Percentiles rank a stretch among this genome's conserved stretches.
phyloP scores from a whole-genome alignment of 2,329 filamentous ascomycete species.

The Sarocladiaceae sp. region DNA sequence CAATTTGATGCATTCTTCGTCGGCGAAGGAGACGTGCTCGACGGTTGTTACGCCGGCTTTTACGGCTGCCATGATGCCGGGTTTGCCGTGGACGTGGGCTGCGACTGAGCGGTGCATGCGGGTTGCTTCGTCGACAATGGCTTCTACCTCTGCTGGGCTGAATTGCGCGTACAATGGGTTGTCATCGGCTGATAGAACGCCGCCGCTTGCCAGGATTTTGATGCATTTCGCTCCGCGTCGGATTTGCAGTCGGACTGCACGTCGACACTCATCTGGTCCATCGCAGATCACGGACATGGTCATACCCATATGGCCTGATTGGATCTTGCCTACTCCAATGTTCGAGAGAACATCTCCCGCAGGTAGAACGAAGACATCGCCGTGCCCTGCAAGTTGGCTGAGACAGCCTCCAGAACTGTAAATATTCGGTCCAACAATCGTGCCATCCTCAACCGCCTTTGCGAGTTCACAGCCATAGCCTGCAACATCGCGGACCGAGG shows the following conservation, averaged over 20 bases:
- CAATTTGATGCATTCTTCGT: constrained; percentile 34
- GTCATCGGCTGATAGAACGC: constrained; percentile 34
- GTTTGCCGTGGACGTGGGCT: constrained; percentile 36
- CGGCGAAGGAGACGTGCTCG: constrained; percentile 36
- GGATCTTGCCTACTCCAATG: constrained; percentile 25
- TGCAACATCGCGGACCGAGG: constrained; percentile 44
- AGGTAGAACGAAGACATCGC: constrained; percentile 31
- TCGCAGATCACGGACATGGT: constrained; percentile 26
- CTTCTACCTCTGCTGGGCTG: constrained; percentile 31
- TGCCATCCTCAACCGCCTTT: constrained; percentile 37
- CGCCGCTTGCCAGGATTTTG: constrained; percentile 36
- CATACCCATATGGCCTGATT: constrained; percentile 25
- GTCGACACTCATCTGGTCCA: constrained; percentile 35
- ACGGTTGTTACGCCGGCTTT: constrained; percentile 32
- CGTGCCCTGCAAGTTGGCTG: constrained; percentile 45
- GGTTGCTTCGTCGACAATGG: constrained; percentile 32
- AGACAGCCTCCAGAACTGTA: constrained; percentile 41
- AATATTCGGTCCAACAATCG: constrained; percentile 42
- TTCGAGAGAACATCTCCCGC: constrained; percentile 29
- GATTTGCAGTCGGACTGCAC: constrained; percentile 34
- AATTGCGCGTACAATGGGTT: constrained; percentile 34
- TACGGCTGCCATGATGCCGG: constrained; percentile 33
- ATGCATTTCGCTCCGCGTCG: constrained; percentile 34
- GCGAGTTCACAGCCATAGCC: constrained; percentile 41
- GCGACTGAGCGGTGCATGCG: constrained; percentile 32